A percentile compares a stretch with the other conserved stretches of the same genome.
These are phyloP conservation scores for Globisporangium takayamanum DNA, from an alignment of 352 stramenopile genomes.

Conservation along the genomic window DNA sequence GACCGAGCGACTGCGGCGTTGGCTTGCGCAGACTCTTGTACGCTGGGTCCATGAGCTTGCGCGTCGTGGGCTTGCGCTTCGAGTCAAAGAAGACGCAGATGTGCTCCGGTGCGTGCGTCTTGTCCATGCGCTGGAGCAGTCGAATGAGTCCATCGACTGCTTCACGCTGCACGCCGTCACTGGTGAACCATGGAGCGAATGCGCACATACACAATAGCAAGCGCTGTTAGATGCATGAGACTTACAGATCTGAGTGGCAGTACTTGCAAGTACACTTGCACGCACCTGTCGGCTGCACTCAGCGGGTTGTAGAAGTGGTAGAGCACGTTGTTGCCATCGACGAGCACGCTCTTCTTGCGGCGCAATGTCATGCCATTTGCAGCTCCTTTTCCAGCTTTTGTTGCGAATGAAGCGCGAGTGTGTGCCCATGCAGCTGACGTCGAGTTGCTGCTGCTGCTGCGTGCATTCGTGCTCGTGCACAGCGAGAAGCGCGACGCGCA, in stretches of 20 bases:
- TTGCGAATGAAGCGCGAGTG: neutral
- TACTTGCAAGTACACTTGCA: neutral
- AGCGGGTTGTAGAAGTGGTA: constrained; percentile 55
- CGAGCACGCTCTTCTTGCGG: constrained; percentile 38
- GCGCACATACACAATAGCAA: neutral
- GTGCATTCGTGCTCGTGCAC: neutral
- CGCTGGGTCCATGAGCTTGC: constrained; percentile 37
- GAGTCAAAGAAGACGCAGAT: constrained; percentile 64
- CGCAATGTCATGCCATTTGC: neutral
- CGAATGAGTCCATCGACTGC: constrained; percentile 39
- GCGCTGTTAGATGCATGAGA: neutral
- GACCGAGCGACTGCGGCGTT: constrained; percentile 27
- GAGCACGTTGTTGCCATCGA: constrained; percentile 63
- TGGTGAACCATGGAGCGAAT: constrained; percentile 5
- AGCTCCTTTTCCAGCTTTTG: neutral
- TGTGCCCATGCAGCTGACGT: neutral
- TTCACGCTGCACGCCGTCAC: constrained; percentile 28
- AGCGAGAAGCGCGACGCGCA: too few species aligned
- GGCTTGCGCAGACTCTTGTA: constrained; percentile 44
- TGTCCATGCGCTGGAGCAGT: constrained; percentile 38
- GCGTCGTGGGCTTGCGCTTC: constrained; percentile 29
- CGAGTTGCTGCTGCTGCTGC: neutral
- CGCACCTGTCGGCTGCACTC: constrained; percentile 26
- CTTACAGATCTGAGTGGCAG: neutral
- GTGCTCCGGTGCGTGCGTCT: constrained; percentile 36